phyloP scores from a whole-genome alignment of 2,329 filamentous ascomycete species.

The Phoma sp. region DNA sequence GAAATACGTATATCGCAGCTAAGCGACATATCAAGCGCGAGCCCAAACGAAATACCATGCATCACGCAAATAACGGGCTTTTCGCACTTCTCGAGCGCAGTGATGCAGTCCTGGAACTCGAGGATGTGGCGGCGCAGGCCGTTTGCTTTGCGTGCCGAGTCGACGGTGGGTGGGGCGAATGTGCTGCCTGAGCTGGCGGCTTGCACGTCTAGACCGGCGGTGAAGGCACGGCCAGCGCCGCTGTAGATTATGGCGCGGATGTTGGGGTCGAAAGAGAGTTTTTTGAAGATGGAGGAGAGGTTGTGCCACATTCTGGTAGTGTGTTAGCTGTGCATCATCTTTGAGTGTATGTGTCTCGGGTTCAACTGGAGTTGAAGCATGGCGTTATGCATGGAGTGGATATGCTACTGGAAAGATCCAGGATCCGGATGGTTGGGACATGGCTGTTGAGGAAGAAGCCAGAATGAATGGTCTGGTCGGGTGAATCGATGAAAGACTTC shows the following conservation, averaged over 20 bases:
- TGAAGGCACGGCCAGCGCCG: conserved; percentile 84
- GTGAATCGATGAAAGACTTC: neutral
- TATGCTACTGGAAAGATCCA: neutral
- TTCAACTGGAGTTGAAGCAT: neutral
- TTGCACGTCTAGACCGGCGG: conserved; percentile 81
- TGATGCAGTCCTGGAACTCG: conserved; percentile 82
- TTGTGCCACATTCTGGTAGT: conserved; percentile 80
- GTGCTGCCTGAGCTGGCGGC: conserved; percentile 65
- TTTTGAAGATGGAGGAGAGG: conserved; percentile 72
- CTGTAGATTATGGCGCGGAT: conserved; percentile 81
- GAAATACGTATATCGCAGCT: conserved; percentile 75
- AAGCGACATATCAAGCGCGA: conserved; percentile 61
- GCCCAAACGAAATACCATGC: conserved; percentile 46
- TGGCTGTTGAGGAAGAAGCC: neutral
- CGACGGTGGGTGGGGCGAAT: conserved; percentile 49
- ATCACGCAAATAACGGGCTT: conserved; percentile 63
- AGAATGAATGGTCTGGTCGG: neutral
- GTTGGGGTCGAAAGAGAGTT: conserved; percentile 73
- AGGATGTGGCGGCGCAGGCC: conserved; percentile 69
- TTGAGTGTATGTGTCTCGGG: neutral
- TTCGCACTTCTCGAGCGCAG: conserved; percentile 80
- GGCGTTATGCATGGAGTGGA: neutral
- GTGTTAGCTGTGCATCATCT: neutral
- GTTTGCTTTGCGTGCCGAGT: conserved; percentile 65
- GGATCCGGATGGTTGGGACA: neutral